Evolutionary conservation across 495 filamentous ascomycete species (phyloP).

Genomic region (Neurospora tetraspora): DNA sequence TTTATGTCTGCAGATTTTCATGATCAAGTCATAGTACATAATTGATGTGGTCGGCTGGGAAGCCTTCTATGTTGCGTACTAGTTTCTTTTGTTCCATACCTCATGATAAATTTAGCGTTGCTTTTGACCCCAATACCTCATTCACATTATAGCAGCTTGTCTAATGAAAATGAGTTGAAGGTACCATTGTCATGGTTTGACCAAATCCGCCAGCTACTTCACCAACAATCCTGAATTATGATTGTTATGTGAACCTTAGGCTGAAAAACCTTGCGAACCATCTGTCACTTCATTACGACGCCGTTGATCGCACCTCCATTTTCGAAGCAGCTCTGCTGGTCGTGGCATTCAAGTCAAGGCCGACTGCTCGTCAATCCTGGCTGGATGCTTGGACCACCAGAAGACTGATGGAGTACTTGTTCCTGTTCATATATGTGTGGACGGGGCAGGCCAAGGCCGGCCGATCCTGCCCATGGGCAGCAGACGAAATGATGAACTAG

Average conservation of each 20-base stretch:
- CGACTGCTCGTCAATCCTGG: background rate
- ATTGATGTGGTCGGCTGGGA: background rate
- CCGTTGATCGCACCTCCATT: background rate
- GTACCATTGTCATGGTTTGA: background rate
- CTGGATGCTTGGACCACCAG: background rate
- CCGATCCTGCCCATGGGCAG: background rate
- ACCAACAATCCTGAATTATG: background rate
- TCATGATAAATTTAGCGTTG: background rate
- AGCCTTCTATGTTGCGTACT: background rate
- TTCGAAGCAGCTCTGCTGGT: background rate
- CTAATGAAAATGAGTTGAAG: background rate
- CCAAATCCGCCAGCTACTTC: background rate
- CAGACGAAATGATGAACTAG: background rate
- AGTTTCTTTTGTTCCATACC: background rate
- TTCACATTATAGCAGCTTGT: background rate
- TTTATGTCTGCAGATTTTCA: constrained; percentile 52
- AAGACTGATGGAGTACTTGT: background rate
- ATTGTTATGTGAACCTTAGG: background rate
- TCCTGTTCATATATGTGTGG: background rate
- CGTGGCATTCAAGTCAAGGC: background rate
- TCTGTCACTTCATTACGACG: background rate
- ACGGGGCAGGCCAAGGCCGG: background rate
- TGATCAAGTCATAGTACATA: constrained; percentile 47
- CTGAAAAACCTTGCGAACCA: background rate
- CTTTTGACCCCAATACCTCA: background rate